Conservation (phyloP, 805 yeast species). For the Metschnikowia amazonensis region DNA sequence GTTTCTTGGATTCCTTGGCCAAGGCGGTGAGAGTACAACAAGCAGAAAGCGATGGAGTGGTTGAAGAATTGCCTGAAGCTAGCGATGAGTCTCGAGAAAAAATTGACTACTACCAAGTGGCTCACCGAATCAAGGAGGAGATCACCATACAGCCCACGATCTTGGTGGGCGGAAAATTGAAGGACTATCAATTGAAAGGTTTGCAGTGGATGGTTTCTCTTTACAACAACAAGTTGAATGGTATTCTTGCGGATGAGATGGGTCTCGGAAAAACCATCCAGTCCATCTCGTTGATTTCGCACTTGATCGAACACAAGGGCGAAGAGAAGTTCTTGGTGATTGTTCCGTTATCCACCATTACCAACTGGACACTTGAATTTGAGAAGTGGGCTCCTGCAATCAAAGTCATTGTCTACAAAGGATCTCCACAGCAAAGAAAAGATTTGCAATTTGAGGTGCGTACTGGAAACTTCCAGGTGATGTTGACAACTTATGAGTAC, state of each 20-base stretch:
- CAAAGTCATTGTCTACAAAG: constrained; percentile 70
- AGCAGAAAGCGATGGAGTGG: constrained; percentile 37
- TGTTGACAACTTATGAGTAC: constrained; percentile 79
- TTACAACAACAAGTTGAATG: constrained; percentile 57
- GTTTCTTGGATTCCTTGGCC: constrained; percentile 72
- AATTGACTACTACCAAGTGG: constrained; percentile 77
- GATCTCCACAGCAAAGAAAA: constrained; percentile 70
- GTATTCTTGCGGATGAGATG: constrained; percentile 67
- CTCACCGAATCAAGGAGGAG: constrained; percentile 69
- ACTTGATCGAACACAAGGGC: constrained; percentile 64
- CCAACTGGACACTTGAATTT: constrained; percentile 83
- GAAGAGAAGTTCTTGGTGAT: constrained; percentile 72
- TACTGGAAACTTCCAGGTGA: constrained; percentile 67
- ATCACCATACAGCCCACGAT: constrained; percentile 63
- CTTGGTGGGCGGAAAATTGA: constrained; percentile 72
- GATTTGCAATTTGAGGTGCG: constrained; percentile 60
- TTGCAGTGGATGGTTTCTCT: constrained; percentile 66
- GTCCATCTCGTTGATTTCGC: constrained; percentile 71
- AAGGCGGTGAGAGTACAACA: constrained; percentile 79
- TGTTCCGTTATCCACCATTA: constrained; percentile 79
- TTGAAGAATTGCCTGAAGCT: constrained; percentile 33
- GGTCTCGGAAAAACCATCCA: constrained; percentile 69
- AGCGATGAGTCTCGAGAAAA: constrained; percentile 59
- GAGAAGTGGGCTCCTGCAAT: constrained; percentile 87
- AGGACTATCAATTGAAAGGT: constrained; percentile 70